Conservation (phyloP, 1,284 basidiomycete species). For the Paramarasmius palmivorus region DNA sequence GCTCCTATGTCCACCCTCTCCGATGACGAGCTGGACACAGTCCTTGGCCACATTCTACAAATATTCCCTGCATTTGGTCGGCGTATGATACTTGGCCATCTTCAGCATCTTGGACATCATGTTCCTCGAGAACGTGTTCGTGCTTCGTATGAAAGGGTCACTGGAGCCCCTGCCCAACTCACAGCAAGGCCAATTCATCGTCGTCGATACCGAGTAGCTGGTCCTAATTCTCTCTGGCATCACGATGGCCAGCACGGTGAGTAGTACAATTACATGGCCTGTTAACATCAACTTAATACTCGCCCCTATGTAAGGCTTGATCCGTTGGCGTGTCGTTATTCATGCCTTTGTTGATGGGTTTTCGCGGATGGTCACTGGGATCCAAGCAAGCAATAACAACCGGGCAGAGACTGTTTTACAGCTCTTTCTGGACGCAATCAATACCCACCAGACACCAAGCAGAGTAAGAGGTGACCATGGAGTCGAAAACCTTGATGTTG, state of each 20-base stretch:
- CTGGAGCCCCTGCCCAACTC: neutral
- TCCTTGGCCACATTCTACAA: slow-evolving; percentile 23
- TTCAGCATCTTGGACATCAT: slow-evolving; percentile 23
- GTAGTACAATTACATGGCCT: no score
- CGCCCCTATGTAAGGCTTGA: slow-evolving; percentile 29
- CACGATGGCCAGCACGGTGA: slow-evolving; percentile 36
- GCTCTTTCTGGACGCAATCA: slow-evolving; percentile 20
- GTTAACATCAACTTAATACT: no score
- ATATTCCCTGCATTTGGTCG: slow-evolving; percentile 27
- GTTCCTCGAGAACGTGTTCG: slow-evolving; percentile 25
- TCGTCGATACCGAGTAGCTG: slow-evolving; percentile 27
- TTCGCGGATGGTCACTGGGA: slow-evolving; percentile 23
- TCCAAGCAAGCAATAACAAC: slow-evolving; percentile 28
- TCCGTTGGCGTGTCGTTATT: slow-evolving; percentile 34
- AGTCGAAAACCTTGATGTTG: slow-evolving; percentile 25
- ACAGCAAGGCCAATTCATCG: slow-evolving; percentile 1
- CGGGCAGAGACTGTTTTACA: slow-evolving; percentile 24
- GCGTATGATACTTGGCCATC: slow-evolving; percentile 28
- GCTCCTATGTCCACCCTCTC: slow-evolving; percentile 18
- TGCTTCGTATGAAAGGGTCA: slow-evolving; percentile 20
- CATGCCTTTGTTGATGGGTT: slow-evolving; percentile 37
- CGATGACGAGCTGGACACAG: slow-evolving; percentile 28
- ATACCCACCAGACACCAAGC: slow-evolving; percentile 19
- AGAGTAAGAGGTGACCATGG: slow-evolving; percentile 27
- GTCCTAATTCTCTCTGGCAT: slow-evolving; percentile 32